Conservation (phyloP, 2,329 filamentous ascomycete species). For the Pseudophaeomoniella oleicola region DNA sequence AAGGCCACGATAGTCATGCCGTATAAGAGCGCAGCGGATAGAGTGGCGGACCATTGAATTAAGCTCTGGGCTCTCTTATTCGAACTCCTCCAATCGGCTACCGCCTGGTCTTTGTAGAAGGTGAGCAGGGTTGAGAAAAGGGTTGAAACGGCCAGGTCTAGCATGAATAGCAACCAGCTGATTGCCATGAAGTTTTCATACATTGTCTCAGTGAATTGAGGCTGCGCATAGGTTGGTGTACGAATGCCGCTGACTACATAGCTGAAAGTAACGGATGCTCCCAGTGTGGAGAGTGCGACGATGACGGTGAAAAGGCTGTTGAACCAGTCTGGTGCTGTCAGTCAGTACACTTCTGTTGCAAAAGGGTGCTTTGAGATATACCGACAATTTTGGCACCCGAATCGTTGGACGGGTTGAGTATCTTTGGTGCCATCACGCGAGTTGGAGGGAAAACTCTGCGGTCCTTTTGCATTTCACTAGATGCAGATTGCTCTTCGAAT, state of each 20-base stretch:
- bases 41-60: constrained; percentile 11
- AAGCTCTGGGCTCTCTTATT: background rate
- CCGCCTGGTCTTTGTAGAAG: constrained; percentile 13
- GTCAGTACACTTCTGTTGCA: no score
- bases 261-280: constrained; percentile 12
- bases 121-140: constrained; percentile 11
- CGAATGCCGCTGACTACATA: constrained; percentile 8
- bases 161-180: constrained; percentile 13
- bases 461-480: no score
- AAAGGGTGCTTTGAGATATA: no score
- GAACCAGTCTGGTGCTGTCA: no score
- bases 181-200: constrained; percentile 9
- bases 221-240: background rate
- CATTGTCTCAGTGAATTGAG: background rate
- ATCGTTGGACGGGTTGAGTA: background rate
- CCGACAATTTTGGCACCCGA: background rate
- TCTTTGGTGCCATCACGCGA: no score
- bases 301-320: constrained; percentile 12
- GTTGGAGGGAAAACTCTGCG: no score
- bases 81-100: constrained; percentile 12
- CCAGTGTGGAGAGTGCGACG: constrained; percentile 11
- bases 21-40: constrained; percentile 10
- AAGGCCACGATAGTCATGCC: constrained; percentile 11
- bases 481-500: no score
- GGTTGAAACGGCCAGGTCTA: constrained; percentile 11